These are phyloP conservation scores for Cryptococcus wingfieldii DNA, from an alignment of 1,284 basidiomycete genomes.

Conservation along the genomic window DNA sequence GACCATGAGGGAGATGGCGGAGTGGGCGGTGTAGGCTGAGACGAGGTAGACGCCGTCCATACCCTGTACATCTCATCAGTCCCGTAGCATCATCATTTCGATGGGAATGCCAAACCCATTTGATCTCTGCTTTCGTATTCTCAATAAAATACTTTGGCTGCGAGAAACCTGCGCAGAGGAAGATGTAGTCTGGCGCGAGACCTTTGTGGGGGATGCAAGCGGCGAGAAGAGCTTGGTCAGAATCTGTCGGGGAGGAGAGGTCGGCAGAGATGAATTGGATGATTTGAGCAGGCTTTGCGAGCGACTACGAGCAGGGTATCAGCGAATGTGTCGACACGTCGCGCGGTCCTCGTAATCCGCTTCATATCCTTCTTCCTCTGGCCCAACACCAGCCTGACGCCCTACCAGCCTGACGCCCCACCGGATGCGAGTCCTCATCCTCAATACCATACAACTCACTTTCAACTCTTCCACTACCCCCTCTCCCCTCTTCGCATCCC, in stretches of 20 bases:
- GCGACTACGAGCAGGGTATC: constrained; percentile 5
- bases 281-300: constrained; percentile 56
- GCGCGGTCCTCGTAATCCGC: neutral
- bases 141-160: constrained; percentile 71
- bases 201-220: constrained; percentile 58
- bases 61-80: constrained; percentile 25
- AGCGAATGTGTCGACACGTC: neutral
- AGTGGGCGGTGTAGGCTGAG: constrained; percentile 70
- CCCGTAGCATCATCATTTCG: neutral
- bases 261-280: constrained; percentile 62
- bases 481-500: constrained; percentile 57
- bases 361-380: neutral
- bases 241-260: constrained; percentile 54
- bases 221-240: constrained; percentile 60
- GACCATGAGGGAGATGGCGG: constrained; percentile 69
- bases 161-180: constrained; percentile 70
- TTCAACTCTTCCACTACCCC: constrained; percentile 61
- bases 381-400: no score
- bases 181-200: constrained; percentile 65
- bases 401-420: no score
- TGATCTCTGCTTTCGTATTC: constrained; percentile 58
- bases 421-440: neutral
- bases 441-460: constrained; percentile 46
- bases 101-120: constrained; percentile 43
- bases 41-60: constrained; percentile 54